phyloP scores from a whole-genome alignment of 2,329 filamentous ascomycete species.

The Samsoniella hepiali region DNA sequence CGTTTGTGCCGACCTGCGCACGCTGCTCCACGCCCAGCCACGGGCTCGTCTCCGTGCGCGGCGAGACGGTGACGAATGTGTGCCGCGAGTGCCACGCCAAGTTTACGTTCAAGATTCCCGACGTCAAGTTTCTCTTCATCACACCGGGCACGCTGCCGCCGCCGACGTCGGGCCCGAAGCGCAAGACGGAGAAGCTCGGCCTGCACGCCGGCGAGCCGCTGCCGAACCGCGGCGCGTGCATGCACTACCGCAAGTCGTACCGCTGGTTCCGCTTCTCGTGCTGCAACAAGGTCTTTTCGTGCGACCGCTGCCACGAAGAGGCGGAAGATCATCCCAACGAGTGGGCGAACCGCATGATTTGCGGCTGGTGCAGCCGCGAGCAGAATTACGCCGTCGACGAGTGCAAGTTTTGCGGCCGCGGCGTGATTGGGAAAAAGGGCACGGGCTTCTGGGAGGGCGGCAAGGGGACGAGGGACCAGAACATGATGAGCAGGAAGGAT shows the following conservation, averaged over 20 bases:
- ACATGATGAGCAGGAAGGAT: conserved; percentile 72
- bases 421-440: conserved; percentile 63
- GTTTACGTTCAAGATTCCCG: conserved; percentile 76
- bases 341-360: conserved; percentile 82
- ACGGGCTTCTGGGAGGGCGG: conserved; percentile 84
- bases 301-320: conserved; percentile 72
- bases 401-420: conserved; percentile 69
- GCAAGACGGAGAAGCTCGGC: conserved; percentile 52
- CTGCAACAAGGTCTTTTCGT: conserved; percentile 57
- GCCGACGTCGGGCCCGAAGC: conserved; percentile 40
- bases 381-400: conserved; percentile 75
- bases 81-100: conserved; percentile 77
- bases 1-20: conserved; percentile 74
- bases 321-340: conserved; percentile 70
- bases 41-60: conserved; percentile 69
- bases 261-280: conserved; percentile 66
- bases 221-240: conserved; percentile 51
- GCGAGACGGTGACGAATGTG: conserved; percentile 68
- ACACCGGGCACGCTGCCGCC: conserved; percentile 49
- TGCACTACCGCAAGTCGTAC: conserved; percentile 57
- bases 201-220: conserved; percentile 56
- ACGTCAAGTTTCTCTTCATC: conserved; percentile 74
- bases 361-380: conserved; percentile 75
- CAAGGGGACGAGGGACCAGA: conserved; percentile 71
- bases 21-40: conserved; percentile 68